phyloP scores from a whole-genome alignment of 768 basidiomycete species.

The Tulasnella sp. region DNA sequence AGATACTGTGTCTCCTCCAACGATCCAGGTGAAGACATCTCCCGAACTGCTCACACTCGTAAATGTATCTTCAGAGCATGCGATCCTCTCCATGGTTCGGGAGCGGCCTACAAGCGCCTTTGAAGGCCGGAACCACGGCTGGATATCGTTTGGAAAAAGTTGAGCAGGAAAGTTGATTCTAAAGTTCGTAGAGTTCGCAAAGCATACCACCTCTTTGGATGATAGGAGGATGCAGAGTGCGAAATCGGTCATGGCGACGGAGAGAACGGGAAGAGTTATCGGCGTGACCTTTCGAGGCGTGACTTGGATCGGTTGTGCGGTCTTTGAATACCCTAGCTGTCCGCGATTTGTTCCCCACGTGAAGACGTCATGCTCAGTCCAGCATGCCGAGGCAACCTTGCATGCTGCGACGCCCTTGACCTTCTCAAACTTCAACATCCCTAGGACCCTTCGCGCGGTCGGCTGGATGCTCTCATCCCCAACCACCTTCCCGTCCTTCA shows the following conservation, averaged over 20 bases:
- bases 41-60: conserved; percentile 76
- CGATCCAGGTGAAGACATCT: conserved; percentile 79
- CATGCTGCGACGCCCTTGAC: conserved; percentile 79
- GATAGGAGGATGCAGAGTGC: conserved; percentile 59
- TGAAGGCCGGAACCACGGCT: conserved; percentile 65
- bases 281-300: conserved; percentile 72
- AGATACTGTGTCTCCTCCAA: conserved; percentile 27
- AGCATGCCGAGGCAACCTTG: conserved; percentile 78
- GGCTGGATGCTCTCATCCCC: conserved; percentile 67
- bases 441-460: conserved; percentile 60
- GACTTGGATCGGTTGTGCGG: conserved; percentile 60
- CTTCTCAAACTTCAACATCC: conserved; percentile 62
- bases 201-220: conserved; percentile 71
- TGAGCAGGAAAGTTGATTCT: conserved; percentile 75
- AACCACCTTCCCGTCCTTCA: conserved; percentile 27
- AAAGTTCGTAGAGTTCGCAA: conserved; percentile 64
- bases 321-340: conserved; percentile 78
- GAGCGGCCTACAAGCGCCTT: conserved; percentile 46
- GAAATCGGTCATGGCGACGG: conserved; percentile 43
- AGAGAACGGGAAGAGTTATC: conserved; percentile 47
- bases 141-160: conserved; percentile 61
- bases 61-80: conserved; percentile 65
- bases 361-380: conserved; percentile 60
- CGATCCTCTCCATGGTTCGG: conserved; percentile 67
- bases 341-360: conserved; percentile 94